A percentile compares a stretch with the other conserved stretches of the same genome.
Conservation (phyloP, 2,329 filamentous ascomycete species). For the Penicillium brevicompactum region DNA sequence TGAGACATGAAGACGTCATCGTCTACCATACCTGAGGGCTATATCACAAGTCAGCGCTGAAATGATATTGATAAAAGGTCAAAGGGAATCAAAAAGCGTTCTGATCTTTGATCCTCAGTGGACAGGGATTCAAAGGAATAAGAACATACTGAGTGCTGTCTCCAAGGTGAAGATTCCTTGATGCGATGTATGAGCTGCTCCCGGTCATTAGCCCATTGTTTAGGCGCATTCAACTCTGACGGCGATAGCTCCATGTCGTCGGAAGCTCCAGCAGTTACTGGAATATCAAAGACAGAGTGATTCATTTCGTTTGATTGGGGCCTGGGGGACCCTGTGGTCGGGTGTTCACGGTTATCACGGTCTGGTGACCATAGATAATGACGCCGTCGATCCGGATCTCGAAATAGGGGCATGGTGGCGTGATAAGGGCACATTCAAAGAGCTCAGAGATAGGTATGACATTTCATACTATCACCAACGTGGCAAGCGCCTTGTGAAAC, state of each 20-base stretch:
- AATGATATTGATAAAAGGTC: neutral
- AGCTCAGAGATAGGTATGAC: conserved; percentile 17
- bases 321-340: conserved; percentile 17
- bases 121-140: neutral
- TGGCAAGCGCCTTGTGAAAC: conserved; percentile 16
- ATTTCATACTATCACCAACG: conserved; percentile 27
- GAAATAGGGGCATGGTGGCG: conserved; percentile 39
- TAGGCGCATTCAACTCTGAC: conserved; percentile 20
- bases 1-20: conserved; percentile 28
- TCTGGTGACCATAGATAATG: conserved; percentile 30
- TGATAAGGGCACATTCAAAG: conserved; percentile 16
- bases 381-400: conserved; percentile 36
- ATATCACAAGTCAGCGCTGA: conserved; percentile 11
- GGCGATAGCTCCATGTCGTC: conserved; percentile 10
- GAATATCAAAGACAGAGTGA: conserved; percentile 6
- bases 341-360: conserved; percentile 13
- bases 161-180: conserved; percentile 80
- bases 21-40: conserved; percentile 8
- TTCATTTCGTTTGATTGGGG: conserved; percentile 13
- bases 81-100: neutral
- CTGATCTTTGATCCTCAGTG: too few species aligned
- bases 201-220: conserved; percentile 55
- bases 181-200: conserved; percentile 80
- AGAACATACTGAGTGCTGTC: conserved; percentile 60
- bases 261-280: conserved; percentile 14